Conservation (phyloP, 75 land plant genomes). For the Gnetum montanum region DNA sequence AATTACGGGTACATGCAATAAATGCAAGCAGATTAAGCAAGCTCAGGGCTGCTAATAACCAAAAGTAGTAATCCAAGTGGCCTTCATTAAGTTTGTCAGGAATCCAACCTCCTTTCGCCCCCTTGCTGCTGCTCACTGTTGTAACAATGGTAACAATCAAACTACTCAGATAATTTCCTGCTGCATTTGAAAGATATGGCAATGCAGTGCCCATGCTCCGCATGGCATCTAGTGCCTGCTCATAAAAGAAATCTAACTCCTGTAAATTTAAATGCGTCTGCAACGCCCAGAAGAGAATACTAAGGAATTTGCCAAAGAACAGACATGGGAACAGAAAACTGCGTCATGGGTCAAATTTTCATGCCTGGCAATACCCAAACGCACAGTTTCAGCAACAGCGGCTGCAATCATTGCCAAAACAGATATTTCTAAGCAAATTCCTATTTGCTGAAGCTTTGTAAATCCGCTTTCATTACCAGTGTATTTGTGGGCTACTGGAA, state of each 20-base stretch:
- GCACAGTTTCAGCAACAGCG: conserved; percentile 52
- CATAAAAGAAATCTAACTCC: conserved; percentile 91
- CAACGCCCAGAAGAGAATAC: conserved; percentile 62
- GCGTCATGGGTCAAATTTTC: conserved; percentile 26
- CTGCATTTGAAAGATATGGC: conserved; percentile 45
- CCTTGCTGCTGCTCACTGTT: conserved; percentile 40
- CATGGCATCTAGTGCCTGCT: conserved; percentile 89
- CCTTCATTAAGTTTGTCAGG: conserved; percentile 69
- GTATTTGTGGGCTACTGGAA: conserved; percentile 48
- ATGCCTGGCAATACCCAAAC: conserved; percentile 40
- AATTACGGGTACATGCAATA: conserved; percentile 33
- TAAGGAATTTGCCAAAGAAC: conserved; percentile 85
- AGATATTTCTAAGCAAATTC: conserved; percentile 71
- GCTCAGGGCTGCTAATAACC: conserved; percentile 72
- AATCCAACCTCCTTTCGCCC: conserved; percentile 58
- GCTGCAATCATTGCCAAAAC: conserved; percentile 72
- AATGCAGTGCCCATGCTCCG: conserved; percentile 75
- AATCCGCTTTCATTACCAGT: conserved; percentile 64
- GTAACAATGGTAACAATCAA: conserved; percentile 15
- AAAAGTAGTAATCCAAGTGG: conserved; percentile 71
- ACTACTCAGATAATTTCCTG: conserved; percentile 72
- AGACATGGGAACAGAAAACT: conserved; percentile 39
- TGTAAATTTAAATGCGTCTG: conserved; percentile 76
- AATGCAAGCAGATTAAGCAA: conserved; percentile 38
- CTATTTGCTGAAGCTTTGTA: conserved; percentile 86